Evolutionary conservation across 1,139 yeast species (phyloP), one percentile per base, ranked within the genome.

Genomic region (Candida frijolesensis): DNA sequence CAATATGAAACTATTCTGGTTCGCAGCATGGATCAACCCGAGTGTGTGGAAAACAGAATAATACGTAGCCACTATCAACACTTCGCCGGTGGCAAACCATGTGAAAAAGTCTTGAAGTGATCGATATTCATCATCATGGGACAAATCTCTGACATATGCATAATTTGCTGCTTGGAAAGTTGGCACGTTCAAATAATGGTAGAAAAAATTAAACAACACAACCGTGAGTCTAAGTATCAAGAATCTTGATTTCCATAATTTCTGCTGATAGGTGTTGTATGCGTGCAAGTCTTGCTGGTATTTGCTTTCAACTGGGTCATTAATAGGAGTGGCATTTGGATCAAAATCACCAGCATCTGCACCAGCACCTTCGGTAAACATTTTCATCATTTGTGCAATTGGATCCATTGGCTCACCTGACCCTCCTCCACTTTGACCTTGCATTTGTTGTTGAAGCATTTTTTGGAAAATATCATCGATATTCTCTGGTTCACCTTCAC

Each of bases 391-490:
- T 37, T 64, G 64, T 3, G 71, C 56, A 42, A 74, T 61, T 9
- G 72, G 72, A 46, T 68, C 71, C 32, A 47, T 44, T 14, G 41
- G 39, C 15, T 19, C 46, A 4, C 10, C 46, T 44, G 45, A 53
- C 14, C 54, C 58, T 44, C 44, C 53, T n/a, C 54, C 57, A 19
- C 39, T 47, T 3, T 15, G 22, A 32, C 42, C 53, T 45, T 67
- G 51, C 5, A 18, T 18, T 34, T 44, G 55, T 44, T 54, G 57
- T 46, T 51, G 53, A 29, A 57, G 67, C 54, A 76, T 63, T 38
- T 64, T 62, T 43, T 63, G 65, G 58, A 76, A 64, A 59, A 76
- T 64, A 40, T 65, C 68, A 44, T 76, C 79, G 46, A 75, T 65
- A 50, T 63, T 63, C 30, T 56, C 54, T 15, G 57, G 59, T 3